phyloP scores from a whole-genome alignment of 75 land plant genomes.

The Sequoia sempervirens region DNA sequence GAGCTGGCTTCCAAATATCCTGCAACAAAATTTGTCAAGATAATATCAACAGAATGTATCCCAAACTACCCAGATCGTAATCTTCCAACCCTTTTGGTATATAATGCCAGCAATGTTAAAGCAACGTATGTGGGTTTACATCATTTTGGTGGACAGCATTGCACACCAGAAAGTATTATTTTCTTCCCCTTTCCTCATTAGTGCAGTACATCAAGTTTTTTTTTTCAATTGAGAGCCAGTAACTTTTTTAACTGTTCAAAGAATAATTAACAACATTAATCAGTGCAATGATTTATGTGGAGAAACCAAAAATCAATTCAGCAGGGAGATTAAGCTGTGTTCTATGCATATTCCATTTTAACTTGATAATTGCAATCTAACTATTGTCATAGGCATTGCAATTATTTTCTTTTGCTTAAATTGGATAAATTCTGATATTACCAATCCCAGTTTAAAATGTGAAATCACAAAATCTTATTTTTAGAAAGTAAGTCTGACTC shows the following conservation, averaged over 20 bases:
- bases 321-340: not conserved
- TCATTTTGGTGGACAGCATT: slow-evolving; percentile 65
- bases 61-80: too few relatives aligned
- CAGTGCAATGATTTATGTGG: not conserved
- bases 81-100: too few relatives aligned
- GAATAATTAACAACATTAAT: not conserved
- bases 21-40: too few relatives aligned
- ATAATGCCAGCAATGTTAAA: too few relatives aligned
- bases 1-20: too few relatives aligned
- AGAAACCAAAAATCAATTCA: not conserved
- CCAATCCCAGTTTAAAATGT: too few relatives aligned
- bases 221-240: not conserved
- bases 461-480: too few relatives aligned
- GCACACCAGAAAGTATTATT: too few relatives aligned
- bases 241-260: not conserved
- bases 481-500: too few relatives aligned
- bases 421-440: too few relatives aligned
- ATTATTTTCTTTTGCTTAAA: too few relatives aligned
- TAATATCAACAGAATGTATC: too few relatives aligned
- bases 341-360: not conserved
- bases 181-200: not conserved
- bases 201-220: not conserved
- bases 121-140: slow-evolving; percentile 78
- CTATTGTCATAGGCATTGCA: not conserved
- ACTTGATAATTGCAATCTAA: not conserved